A percentile compares a stretch with the other conserved stretches of the same genome.
Evolutionary conservation across 2,329 filamentous ascomycete species (phyloP).

Genomic region (Pseudopithomyces chartarum): DNA sequence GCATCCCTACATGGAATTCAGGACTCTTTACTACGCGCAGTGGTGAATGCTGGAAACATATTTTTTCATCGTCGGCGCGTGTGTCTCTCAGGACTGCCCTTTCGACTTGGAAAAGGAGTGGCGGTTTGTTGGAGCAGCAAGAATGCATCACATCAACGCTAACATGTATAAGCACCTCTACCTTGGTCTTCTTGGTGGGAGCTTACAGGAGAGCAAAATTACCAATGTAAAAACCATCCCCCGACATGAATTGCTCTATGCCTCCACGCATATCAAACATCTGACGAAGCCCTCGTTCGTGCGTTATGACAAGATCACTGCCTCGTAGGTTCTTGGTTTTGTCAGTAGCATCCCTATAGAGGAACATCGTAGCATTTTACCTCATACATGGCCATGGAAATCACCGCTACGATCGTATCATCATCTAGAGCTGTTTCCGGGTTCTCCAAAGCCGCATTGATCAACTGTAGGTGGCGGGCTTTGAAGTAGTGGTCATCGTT

Average conservation of each 20-base stretch:
- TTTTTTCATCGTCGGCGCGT: slow-evolving; percentile 2
- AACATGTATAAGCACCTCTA: neutral
- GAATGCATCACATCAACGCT: slow-evolving; percentile 23
- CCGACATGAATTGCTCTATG: slow-evolving; percentile 14
- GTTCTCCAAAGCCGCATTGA: slow-evolving; percentile 17
- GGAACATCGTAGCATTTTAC: slow-evolving; percentile 5
- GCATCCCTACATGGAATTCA: neutral
- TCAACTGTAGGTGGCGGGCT: slow-evolving; percentile 13
- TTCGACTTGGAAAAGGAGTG: slow-evolving; percentile 15
- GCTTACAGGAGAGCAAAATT: slow-evolving; percentile 19
- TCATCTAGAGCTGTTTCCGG: slow-evolving; percentile 13
- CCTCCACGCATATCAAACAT: slow-evolving; percentile 20
- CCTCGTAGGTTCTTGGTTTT: slow-evolving; percentile 18
- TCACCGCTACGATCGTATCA: slow-evolving; percentile 17
- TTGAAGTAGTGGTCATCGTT: slow-evolving; percentile 19
- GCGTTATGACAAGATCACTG: slow-evolving; percentile 12
- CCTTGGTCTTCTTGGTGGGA: neutral
- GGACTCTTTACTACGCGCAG: slow-evolving; percentile 16
- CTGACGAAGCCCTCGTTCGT: slow-evolving; percentile 18
- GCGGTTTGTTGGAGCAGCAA: slow-evolving; percentile 17
- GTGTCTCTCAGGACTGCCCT: slow-evolving; percentile 14
- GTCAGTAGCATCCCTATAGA: neutral
- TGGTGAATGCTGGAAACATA: slow-evolving; percentile 20
- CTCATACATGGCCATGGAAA: slow-evolving; percentile 23
- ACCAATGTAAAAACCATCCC: slow-evolving; percentile 12